These are phyloP conservation scores for Aureobasidium leucospermi DNA, from an alignment of 2,329 filamentous ascomycete genomes.

Conservation along the genomic window DNA sequence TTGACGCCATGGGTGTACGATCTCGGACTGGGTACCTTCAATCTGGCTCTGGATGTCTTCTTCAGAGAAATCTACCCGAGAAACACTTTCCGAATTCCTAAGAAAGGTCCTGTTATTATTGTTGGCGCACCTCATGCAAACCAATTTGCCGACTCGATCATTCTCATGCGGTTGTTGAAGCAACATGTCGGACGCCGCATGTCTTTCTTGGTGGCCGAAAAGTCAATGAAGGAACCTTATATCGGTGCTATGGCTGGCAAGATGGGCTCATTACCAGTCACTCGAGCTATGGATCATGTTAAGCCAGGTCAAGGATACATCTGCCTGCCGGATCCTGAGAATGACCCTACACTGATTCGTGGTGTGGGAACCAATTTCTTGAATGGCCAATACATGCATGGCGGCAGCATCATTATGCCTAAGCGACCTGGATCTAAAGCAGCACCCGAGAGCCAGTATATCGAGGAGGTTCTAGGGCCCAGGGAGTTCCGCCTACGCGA, in stretches of 20 bases:
- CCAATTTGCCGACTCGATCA: slow-evolving; percentile 93
- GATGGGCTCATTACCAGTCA: slow-evolving; percentile 87
- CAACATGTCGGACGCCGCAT: slow-evolving; percentile 82
- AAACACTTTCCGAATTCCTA: slow-evolving; percentile 89
- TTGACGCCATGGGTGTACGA: slow-evolving; percentile 48
- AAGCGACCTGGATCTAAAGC: slow-evolving; percentile 58
- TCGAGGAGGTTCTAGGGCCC: slow-evolving; percentile 71
- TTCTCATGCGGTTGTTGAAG: slow-evolving; percentile 84
- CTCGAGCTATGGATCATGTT: slow-evolving; percentile 80
- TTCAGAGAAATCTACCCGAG: slow-evolving; percentile 95
- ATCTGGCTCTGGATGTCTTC: slow-evolving; percentile 86
- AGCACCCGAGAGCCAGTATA: slow-evolving; percentile 71
- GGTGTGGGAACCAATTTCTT: slow-evolving; percentile 74
- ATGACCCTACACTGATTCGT: slow-evolving; percentile 73
- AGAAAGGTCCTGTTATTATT: slow-evolving; percentile 82
- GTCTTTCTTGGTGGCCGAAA: slow-evolving; percentile 91
- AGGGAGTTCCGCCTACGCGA: slow-evolving; percentile 83
- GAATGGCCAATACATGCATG: slow-evolving; percentile 62
- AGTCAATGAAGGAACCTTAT: slow-evolving; percentile 83
- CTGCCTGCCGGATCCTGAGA: slow-evolving; percentile 80
- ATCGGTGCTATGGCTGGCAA: slow-evolving; percentile 80
- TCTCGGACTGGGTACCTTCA: slow-evolving; percentile 67
- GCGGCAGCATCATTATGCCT: slow-evolving; percentile 81
- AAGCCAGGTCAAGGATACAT: slow-evolving; percentile 72
- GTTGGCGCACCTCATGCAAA: slow-evolving; percentile 97